Conservation (phyloP, 192 early-diverging fungal species). For the Gigaspora rosea region DNA sequence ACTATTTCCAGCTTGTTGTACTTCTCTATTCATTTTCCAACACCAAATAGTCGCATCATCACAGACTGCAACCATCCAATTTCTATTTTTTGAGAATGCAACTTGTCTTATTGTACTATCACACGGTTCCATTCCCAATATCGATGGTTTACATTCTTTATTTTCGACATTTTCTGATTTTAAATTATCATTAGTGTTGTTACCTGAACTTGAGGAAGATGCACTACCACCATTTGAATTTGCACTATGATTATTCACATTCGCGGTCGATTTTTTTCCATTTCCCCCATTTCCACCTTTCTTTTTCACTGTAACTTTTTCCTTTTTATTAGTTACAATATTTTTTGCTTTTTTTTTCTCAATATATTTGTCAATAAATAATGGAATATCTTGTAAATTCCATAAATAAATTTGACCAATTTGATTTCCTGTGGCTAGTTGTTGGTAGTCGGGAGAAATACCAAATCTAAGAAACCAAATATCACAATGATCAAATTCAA, state of each 20-base stretch:
- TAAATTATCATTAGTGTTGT: background rate
- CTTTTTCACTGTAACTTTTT: background rate
- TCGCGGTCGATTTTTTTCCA: background rate
- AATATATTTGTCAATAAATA: slow-evolving; percentile 23
- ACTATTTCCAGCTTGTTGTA: slow-evolving; percentile 1
- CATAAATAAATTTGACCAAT: slow-evolving; percentile 24
- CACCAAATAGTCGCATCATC: slow-evolving; percentile 29
- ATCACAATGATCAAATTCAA: slow-evolving; percentile 20
- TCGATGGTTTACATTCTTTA: background rate
- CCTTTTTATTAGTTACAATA: background rate
- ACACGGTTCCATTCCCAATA: background rate
- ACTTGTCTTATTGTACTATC: slow-evolving; percentile 19
- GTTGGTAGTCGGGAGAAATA: slow-evolving; percentile 9
- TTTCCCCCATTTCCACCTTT: background rate
- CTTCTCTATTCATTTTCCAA: slow-evolving; percentile 17
- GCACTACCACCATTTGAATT: background rate
- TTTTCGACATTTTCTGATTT: background rate
- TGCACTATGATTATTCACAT: background rate
- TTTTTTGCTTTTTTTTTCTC: slow-evolving; percentile 6
- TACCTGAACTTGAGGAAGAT: background rate
- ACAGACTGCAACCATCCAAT: slow-evolving; percentile 22
- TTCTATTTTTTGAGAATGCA: slow-evolving; percentile 13
- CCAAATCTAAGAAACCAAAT: slow-evolving; percentile 32
- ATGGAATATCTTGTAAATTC: slow-evolving; percentile 16
- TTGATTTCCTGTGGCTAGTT: slow-evolving; percentile 28